Evolutionary conservation across 108 stramenopile species (phyloP), one percentile per base, ranked within the genome.

Genomic region (Nitzschia putrida): DNA sequence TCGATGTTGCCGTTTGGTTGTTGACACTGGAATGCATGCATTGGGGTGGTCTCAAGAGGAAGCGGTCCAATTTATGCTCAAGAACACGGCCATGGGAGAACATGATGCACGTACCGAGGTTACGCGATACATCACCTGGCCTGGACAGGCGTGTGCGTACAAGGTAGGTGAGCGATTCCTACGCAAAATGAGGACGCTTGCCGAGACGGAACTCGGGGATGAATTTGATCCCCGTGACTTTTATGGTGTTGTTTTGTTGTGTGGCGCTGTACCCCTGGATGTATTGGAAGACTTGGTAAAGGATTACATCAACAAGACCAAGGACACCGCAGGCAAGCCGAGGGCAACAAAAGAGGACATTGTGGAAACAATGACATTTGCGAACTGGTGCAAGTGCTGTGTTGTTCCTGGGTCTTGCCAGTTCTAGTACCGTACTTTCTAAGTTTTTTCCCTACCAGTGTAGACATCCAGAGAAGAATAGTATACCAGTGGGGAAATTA

Each of bases 1-100:
- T 50, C 68, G 85, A 23, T 68, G 71, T 13, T 80, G 73, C 49
- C 72, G 85, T 21, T 64, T 83, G 21, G 81, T 86, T 11, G 85
- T 86, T 3, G 85, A 86, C 55, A 86, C 85, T 9, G 85, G 85
- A 20, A 85, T 85, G 85, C 85, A 85, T 71, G 69, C 80, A 8
- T 18, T 85, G 44, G 81, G 79, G 7, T 82, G 81, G 81, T 55
- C 72, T 8, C 47, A 61, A n/a, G 80, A 85, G 14, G 42, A 78
- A 43, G 85, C 85, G 1, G 54, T 75, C 12, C 64, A 80, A 53
- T 82, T 61, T 63, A 85, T 82, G 85, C 29, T 82, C 8, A 42
- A 77, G 16, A 82, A 85, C 55, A 85, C 85, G 1, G 85, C 85
- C 40, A 85, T 85, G 85, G 78, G 81, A 23, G 79, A 82, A 26